Evolutionary conservation across 768 basidiomycete species (phyloP).

Genomic region (Boletus coccyginus): DNA sequence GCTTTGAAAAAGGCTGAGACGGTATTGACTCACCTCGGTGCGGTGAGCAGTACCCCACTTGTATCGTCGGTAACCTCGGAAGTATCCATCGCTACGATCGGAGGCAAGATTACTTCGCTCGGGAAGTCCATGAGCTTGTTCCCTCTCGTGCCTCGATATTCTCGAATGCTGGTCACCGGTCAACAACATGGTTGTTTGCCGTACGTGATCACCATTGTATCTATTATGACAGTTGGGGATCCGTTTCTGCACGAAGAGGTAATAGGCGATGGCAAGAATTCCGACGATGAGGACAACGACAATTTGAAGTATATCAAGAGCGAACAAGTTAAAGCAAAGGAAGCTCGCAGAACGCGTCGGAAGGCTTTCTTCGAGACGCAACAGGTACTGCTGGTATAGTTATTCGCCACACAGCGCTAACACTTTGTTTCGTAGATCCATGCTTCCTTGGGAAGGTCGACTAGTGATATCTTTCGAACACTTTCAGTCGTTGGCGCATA

Average conservation of each 20-base stretch:
- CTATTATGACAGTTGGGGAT: constrained; percentile 90
- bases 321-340: constrained; percentile 50
- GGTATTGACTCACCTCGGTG: constrained; percentile 77
- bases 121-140: constrained; percentile 94
- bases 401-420: background rate
- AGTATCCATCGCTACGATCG: constrained; percentile 29
- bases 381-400: constrained; percentile 45
- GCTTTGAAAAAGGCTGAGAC: constrained; percentile 80
- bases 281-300: constrained; percentile 36
- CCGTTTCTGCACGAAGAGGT: constrained; percentile 88
- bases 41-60: constrained; percentile 47
- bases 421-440: constrained; percentile 51
- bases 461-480: constrained; percentile 83
- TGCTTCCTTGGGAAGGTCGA: constrained; percentile 70
- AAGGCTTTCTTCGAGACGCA: constrained; percentile 83
- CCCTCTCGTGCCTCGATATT: constrained; percentile 90
- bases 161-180: constrained; percentile 90
- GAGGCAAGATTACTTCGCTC: constrained; percentile 78
- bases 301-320: constrained; percentile 45
- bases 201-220: constrained; percentile 88
- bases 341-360: constrained; percentile 56
- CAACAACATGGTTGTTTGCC: constrained; percentile 88
- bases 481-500: constrained; percentile 97
- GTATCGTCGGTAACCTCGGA: constrained; percentile 17
- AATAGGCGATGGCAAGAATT: constrained; percentile 43